Evolutionary conservation across 306 rosid genomes (phyloP), one percentile per base, ranked within the genome.

Genomic region (Inga oerstediana): DNA sequence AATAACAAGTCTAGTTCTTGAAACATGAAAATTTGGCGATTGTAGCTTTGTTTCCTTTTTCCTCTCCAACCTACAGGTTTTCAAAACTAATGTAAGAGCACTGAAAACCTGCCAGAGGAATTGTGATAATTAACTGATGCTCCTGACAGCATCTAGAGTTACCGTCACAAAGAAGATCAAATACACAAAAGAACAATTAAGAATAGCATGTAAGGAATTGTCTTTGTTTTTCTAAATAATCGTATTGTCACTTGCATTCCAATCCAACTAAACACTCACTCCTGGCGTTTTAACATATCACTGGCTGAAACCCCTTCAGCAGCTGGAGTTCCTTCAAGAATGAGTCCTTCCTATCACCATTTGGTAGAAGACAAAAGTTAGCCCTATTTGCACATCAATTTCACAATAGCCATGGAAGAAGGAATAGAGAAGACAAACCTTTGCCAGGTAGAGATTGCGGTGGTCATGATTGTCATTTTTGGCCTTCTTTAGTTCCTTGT

Each of bases 21-120:
- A 96, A 80, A 96, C 90, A 85, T 96, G 99, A 79, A 96, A 94
- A 87, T 96, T 96, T 83, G 99, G 99, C 72, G 99, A 96, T 80
- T 92, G 91, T 81, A 96, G 97, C 89, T 96, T 96, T 59, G 88
- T 90, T 74, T 54, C 82, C 91, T 94, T 92, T 84, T 88, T 89
- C 78, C 82, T 90, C 82, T 92, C 97, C 82, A 91, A 84, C 83
- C 99, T 96, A 43, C 0, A 20, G 77, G 61, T 32, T 74, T 75
- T 8, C 72, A 74, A 56, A 73, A 52, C 58, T 43, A 77, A 76
- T 44, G 61, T 66, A 24, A 83, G 69, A 77, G 64, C 69, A 61
- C 35, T 48, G 80, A 58, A 67, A 68, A 72, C 80, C 83, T 58
- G 79, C 77, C 1, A 62, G 51, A 76, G 81, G 48, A 71, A 76